Conservation (phyloP, 164 flowering plant species). For the Macadamia tetraphylla region DNA sequence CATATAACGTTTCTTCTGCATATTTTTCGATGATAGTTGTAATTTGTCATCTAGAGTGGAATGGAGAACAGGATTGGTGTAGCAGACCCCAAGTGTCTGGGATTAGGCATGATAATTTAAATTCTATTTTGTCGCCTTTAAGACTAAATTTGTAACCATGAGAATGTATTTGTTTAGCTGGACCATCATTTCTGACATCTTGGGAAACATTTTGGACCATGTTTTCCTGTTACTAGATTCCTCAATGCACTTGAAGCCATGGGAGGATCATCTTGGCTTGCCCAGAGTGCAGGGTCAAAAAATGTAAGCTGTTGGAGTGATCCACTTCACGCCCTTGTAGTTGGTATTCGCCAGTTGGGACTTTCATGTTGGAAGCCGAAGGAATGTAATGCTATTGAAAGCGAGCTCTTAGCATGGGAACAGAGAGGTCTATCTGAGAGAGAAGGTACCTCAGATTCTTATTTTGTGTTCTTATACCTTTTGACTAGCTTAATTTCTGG, state of each 20-base stretch:
- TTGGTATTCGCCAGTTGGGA: constrained; percentile 66
- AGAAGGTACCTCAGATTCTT: constrained; percentile 55
- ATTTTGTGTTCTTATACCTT: background rate
- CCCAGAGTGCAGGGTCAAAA: constrained; percentile 43
- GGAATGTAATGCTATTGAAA: constrained; percentile 69
- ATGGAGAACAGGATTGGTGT: no score
- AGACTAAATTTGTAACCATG: no score
- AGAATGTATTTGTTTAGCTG: no score
- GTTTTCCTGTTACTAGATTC: constrained; percentile 38
- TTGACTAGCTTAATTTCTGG: background rate
- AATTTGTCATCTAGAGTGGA: no score
- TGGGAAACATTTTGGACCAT: constrained; percentile 5
- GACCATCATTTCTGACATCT: constrained; percentile 3
- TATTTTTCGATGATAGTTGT: no score
- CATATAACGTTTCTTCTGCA: no score
- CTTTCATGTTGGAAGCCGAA: constrained; percentile 77
- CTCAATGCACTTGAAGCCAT: constrained; percentile 69
- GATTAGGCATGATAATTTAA: no score
- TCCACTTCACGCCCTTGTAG: constrained; percentile 51
- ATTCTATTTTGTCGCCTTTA: no score
- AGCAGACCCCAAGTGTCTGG: no score
- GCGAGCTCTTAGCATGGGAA: constrained; percentile 79
- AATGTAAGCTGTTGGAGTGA: constrained; percentile 63
- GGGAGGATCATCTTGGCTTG: constrained; percentile 76
- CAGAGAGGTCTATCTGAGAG: constrained; percentile 63